Evolutionary conservation across 441 rosid species (phyloP), one percentile per base, ranked within the genome.

Genomic region (Corymbia citriodora): DNA sequence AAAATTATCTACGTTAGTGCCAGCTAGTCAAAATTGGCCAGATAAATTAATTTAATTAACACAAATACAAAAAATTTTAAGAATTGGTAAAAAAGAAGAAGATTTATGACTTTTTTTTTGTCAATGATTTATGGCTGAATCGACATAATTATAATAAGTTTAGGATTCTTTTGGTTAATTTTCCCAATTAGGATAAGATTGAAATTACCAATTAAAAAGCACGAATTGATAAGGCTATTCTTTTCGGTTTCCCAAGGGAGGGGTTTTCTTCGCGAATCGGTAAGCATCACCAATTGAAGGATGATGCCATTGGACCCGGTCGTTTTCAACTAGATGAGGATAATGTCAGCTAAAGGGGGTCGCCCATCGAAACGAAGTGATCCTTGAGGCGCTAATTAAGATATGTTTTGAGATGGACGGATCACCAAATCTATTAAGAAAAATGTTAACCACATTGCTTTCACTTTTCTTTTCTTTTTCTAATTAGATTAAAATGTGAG

Each of bases 401-500:
- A 79, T 12, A 12, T 40, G n/a, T 40, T 12, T 79, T 79, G 85
- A 79, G n/a, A 48, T 79, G 85, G 85, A 45, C 85, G 52, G 85
- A 23, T 25, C 52, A 79, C 85, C 85, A 79, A 79, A 79, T 79
- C 85, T 45, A 12, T 2, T 12, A 12, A 17, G 85, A 45, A 14
- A 79, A 7, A 17, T 12, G 85, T 79, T 45, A 40, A 79, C n/a
- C 52, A 45, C 3, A 3, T 45, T 45, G 85, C 52, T 79, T 45
- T 45, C 85, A 13, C 52, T 79, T 23, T 23, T 16, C 10, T 59
- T 0, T 15, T 0, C 8, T 23, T 59, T 40, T 4, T 0, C n/a
- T 52, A 45, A 79, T 79, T 45, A 23, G 85, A 13, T 21, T 79
- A 45, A 45, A 79, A 79, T 45, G 85, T 52, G 52, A 79, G 14